phyloP scores from a whole-genome alignment of 345 rosid genomes.

The Citrus maxima region DNA sequence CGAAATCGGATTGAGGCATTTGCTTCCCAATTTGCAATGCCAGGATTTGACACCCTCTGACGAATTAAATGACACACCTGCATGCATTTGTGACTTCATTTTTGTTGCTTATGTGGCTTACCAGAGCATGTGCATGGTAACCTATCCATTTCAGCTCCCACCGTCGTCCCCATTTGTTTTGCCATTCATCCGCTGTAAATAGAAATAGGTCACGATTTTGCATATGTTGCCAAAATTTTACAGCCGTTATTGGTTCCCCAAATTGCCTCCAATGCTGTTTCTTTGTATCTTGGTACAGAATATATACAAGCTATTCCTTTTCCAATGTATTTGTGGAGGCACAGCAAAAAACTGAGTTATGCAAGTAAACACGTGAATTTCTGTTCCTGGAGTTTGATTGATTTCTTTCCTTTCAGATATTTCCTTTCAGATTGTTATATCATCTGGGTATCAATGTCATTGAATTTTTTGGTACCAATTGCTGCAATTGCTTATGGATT shows the following conservation, averaged over 20 bases:
- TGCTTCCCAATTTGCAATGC: slow-evolving; percentile 88
- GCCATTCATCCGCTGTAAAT: slow-evolving; percentile 22
- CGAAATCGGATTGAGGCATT: slow-evolving; percentile 76
- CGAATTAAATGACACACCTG: slow-evolving; percentile 4
- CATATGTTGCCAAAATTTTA: slow-evolving; percentile 1
- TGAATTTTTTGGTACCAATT: not conserved
- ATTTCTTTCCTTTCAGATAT: not conserved
- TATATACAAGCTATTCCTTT: slow-evolving; percentile 5
- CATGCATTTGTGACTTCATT: not conserved
- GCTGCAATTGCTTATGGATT: not conserved
- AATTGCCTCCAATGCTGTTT: not conserved
- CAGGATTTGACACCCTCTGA: slow-evolving; percentile 59
- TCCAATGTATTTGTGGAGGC: not conserved
- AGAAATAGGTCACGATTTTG: slow-evolving; percentile 1
- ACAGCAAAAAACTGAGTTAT: not conserved
- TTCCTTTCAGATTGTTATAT: not conserved
- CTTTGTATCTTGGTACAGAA: slow-evolving; percentile 14
- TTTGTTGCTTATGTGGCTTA: slow-evolving; percentile 11
- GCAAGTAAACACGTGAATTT: not conserved
- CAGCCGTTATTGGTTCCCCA: not conserved
- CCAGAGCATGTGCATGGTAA: slow-evolving; percentile 4
- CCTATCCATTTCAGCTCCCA: not conserved
- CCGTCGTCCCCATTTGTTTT: not conserved
- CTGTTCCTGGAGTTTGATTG: too few species aligned
- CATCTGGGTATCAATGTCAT: not conserved